Percentiles rank a stretch among this genome's conserved stretches.
Conservation (phyloP, 2,329 filamentous ascomycete species). For the Beauveria asiatica region DNA sequence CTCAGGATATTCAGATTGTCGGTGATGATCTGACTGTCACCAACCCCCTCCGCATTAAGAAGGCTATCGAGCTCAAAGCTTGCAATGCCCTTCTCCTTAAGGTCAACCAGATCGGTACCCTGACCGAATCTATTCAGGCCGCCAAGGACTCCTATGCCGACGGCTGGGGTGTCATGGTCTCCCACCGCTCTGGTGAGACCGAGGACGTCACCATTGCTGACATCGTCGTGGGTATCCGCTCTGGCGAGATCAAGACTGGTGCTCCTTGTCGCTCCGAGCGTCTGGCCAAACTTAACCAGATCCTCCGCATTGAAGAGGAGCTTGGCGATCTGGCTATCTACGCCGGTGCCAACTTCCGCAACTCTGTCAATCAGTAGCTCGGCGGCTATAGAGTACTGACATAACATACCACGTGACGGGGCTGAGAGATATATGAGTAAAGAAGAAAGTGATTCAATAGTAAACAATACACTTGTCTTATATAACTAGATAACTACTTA, state of each 20-base stretch:
- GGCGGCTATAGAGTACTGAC: background rate
- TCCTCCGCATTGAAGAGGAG: slow-evolving; percentile 99
- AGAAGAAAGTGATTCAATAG: background rate
- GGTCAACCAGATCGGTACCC: slow-evolving; percentile 99
- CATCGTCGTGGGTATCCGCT: slow-evolving; percentile 90
- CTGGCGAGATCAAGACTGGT: slow-evolving; percentile 98
- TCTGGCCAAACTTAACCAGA: slow-evolving; percentile 99
- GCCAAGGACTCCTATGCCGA: slow-evolving; percentile 97
- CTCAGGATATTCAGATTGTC: slow-evolving; percentile 95
- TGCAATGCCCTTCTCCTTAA: slow-evolving; percentile 97
- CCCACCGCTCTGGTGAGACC: slow-evolving; percentile 97
- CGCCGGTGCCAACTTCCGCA: slow-evolving; percentile 88
- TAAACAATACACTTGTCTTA: background rate
- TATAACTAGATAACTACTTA: background rate
- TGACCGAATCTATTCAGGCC: slow-evolving; percentile 97
- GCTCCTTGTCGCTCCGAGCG: slow-evolving; percentile 94
- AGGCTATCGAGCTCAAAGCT: slow-evolving; percentile 97
- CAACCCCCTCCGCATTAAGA: slow-evolving; percentile 98
- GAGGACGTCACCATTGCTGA: slow-evolving; percentile 99
- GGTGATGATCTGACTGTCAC: slow-evolving; percentile 98
- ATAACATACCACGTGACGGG: background rate
- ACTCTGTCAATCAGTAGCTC: slow-evolving; percentile 73
- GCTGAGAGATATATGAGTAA: background rate
- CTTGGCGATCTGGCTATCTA: slow-evolving; percentile 86
- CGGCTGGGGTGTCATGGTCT: slow-evolving; percentile 99